These are phyloP conservation scores for Phyllosticta capitalensis DNA, from an alignment of 2,329 filamentous ascomycete species.

Conservation along the genomic window DNA sequence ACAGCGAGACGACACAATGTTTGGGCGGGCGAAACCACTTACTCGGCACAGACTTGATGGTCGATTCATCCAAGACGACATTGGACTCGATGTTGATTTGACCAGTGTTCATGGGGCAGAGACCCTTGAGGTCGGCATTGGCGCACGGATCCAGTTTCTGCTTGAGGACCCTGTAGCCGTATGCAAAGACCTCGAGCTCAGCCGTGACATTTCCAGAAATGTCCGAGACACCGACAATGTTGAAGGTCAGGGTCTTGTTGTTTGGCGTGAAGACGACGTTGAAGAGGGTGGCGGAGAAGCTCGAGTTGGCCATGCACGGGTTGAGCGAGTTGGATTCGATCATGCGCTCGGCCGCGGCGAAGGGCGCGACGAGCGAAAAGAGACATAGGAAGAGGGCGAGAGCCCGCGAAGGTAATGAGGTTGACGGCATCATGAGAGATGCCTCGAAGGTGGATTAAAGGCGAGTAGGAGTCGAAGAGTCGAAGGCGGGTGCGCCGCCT, in stretches of 20 bases:
- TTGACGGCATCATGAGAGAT: slow-evolving; percentile 2
- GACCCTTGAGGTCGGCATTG: slow-evolving; percentile 52
- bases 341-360: slow-evolving; percentile 44
- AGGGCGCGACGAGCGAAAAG: slow-evolving; percentile 7
- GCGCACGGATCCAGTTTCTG: slow-evolving; percentile 67
- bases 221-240: slow-evolving; percentile 73
- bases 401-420: slow-evolving; percentile 2
- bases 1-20: slow-evolving; percentile 11
- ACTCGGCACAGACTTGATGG: slow-evolving; percentile 60
- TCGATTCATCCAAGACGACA: slow-evolving; percentile 45
- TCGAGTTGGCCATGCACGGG: slow-evolving; percentile 73
- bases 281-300: slow-evolving; percentile 84
- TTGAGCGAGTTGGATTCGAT: slow-evolving; percentile 78
- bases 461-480: not conserved
- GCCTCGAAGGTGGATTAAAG: not conserved
- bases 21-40: slow-evolving; percentile 16
- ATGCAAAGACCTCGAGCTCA: slow-evolving; percentile 66
- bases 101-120: slow-evolving; percentile 86
- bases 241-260: slow-evolving; percentile 63
- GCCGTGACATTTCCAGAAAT: slow-evolving; percentile 76
- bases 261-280: slow-evolving; percentile 69
- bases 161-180: slow-evolving; percentile 65
- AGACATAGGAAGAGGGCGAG: not conserved
- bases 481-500: slow-evolving; percentile 7
- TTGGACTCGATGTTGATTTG: slow-evolving; percentile 70